Base-by-base conservation (phyloP, 352 stramenopile genomes). In the Pythium dissotocum region DNA sequence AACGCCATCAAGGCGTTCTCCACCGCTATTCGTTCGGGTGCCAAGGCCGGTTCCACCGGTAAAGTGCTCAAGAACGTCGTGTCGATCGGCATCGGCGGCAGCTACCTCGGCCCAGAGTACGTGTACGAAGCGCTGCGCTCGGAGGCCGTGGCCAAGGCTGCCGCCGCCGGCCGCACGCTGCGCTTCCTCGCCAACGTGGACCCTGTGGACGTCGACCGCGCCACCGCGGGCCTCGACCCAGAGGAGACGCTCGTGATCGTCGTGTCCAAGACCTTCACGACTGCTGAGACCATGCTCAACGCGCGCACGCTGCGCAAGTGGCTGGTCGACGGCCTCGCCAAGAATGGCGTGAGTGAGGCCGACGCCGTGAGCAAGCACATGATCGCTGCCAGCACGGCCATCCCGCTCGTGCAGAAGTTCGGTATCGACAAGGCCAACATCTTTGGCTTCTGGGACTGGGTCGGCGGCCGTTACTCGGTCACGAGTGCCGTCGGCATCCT, bases 361-460 rank as follows among this genome's bases (percentile, higher is more conserved):
- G 89, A 97, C 46, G 94, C 98, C 38, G 91, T 98, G 2, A 74
- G 76, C 57, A 97, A 97, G 76, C 97, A 99, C 80, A 91, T 99
- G 76, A 88, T 98, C 46, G 97, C 97, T 1, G 87, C 89, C n/a
- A 91, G 81, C 42, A 88, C 87, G 58, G 87, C 83, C 14, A 85
- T 96, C 67, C 75, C 79, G 40, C 72, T 95, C 32, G 88, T 94
- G 16, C 85, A 93, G 55, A 77, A 94, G 51, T 99, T 99, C 67
- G 97, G 97, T 36, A 99, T 99, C 61, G 81, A 95, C 65, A 74
- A 87, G 57, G 75, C 91, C 36, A 99, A 99, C 73, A 97, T 99
- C 55, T 99, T 99, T 78, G 92, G 87, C 52, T 98, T 99, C 76
- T 99, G 97, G 97, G 96, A 99, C 87, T 99, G 98, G 97, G 97